These are phyloP conservation scores for Citeromyces siamensis DNA, from an alignment of 1,139 yeast genomes.

Conservation along the genomic window DNA sequence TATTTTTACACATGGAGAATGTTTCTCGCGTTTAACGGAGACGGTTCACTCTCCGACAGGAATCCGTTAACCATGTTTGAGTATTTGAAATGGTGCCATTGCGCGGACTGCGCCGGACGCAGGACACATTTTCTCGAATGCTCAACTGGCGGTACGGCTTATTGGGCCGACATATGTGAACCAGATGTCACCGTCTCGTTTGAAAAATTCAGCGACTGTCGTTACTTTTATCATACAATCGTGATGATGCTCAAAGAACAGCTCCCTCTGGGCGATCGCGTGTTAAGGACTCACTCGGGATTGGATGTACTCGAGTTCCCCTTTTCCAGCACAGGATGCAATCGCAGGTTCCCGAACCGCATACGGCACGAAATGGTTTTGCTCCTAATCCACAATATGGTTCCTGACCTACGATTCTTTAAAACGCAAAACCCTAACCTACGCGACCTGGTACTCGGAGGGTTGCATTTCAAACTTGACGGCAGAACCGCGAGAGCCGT, in stretches of 20 bases:
- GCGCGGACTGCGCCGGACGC: background rate
- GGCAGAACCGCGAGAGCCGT: background rate
- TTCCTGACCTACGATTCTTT: background rate
- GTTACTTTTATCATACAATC: background rate
- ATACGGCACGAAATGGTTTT: background rate
- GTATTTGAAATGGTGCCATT: background rate
- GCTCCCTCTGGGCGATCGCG: conserved; percentile 1
- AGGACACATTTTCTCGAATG: background rate
- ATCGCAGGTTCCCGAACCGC: background rate
- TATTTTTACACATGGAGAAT: conserved; percentile 19
- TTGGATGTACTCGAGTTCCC: conserved; percentile 3
- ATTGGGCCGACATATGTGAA: background rate
- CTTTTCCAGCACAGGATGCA: background rate
- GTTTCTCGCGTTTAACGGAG: conserved; percentile 9
- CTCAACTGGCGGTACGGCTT: background rate
- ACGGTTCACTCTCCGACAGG: conserved; percentile 5
- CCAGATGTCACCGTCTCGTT: background rate
- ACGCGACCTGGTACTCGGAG: conserved; percentile 4
- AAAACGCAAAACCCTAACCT: background rate
- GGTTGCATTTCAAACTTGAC: background rate
- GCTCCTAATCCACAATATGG: conserved; percentile 2
- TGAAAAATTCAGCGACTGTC: background rate
- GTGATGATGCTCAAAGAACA: conserved; percentile 2
- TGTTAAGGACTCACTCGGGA: conserved; percentile 3
- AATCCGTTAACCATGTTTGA: background rate